A percentile compares a stretch with the other conserved stretches of the same genome.
phyloP scores from a whole-genome alignment of 2,329 filamentous ascomycete species.

The Trichoderma aggressivum region DNA sequence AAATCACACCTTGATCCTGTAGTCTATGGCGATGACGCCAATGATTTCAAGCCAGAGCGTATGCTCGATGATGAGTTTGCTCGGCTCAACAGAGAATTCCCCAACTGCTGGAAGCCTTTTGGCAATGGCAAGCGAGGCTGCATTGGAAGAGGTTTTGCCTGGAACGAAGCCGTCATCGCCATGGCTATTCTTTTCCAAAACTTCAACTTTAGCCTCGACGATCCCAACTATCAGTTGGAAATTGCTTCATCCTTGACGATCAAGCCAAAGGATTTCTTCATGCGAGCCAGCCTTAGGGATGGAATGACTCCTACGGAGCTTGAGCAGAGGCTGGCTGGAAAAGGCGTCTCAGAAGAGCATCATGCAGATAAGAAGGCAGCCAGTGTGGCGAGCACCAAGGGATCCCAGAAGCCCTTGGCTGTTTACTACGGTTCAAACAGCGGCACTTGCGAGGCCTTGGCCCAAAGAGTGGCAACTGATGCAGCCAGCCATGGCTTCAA shows the following conservation, averaged over 20 bases:
- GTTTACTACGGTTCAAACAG: slow-evolving; percentile 72
- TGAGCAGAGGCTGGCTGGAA: slow-evolving; percentile 43
- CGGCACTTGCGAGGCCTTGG: slow-evolving; percentile 70
- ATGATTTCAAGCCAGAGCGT: slow-evolving; percentile 65
- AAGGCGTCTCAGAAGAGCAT: slow-evolving; percentile 22
- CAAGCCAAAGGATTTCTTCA: slow-evolving; percentile 62
- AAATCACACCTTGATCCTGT: slow-evolving; percentile 59
- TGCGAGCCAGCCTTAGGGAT: slow-evolving; percentile 55
- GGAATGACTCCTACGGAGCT: slow-evolving; percentile 44
- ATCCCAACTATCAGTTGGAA: slow-evolving; percentile 57
- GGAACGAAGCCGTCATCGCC: slow-evolving; percentile 66
- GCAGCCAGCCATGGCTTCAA: slow-evolving; percentile 58
- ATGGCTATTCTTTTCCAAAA: slow-evolving; percentile 65
- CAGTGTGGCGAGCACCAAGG: not conserved
- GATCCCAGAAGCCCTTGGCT: slow-evolving; percentile 47
- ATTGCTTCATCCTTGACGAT: slow-evolving; percentile 57
- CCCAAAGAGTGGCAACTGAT: slow-evolving; percentile 58
- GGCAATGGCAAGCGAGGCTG: slow-evolving; percentile 69
- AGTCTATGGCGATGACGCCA: slow-evolving; percentile 63
- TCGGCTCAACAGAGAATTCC: slow-evolving; percentile 56
- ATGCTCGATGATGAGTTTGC: slow-evolving; percentile 69
- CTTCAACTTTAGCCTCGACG: slow-evolving; percentile 62
- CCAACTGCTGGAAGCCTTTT: slow-evolving; percentile 68
- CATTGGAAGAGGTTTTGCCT: slow-evolving; percentile 70
- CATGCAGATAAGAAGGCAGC: slow-evolving; percentile 1